Evolutionary conservation across 768 basidiomycete species (phyloP).

Genomic region (Xerocomus potaroensis): DNA sequence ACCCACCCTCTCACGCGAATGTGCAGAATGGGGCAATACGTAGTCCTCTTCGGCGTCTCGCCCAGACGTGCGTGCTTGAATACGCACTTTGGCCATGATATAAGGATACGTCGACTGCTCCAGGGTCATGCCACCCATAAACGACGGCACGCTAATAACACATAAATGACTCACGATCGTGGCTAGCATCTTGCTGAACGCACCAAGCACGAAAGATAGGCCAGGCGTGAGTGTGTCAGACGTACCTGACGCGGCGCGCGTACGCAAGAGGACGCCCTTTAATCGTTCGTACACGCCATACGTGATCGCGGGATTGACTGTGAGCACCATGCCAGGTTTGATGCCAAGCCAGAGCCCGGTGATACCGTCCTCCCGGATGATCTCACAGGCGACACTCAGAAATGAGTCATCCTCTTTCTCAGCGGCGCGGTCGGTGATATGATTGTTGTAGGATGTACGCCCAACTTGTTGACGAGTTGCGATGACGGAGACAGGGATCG

Average conservation of each 20-base stretch:
- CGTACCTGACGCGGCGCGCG: slow-evolving; percentile 41
- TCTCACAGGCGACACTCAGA: slow-evolving; percentile 74
- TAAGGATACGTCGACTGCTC: slow-evolving; percentile 88
- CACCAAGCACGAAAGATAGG: slow-evolving; percentile 81
- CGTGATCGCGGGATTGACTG: slow-evolving; percentile 96
- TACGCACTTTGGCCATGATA: slow-evolving; percentile 94
- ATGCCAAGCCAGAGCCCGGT: slow-evolving; percentile 90
- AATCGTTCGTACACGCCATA: slow-evolving; percentile 93
- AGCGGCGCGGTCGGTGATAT: neutral
- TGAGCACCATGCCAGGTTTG: slow-evolving; percentile 90
- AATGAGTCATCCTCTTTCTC: slow-evolving; percentile 61
- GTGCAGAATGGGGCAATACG: neutral
- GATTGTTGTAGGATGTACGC: slow-evolving; percentile 24
- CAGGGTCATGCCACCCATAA: neutral
- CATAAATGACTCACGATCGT: slow-evolving; percentile 73
- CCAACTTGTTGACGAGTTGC: slow-evolving; percentile 96
- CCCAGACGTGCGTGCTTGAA: slow-evolving; percentile 79
- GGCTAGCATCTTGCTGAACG: slow-evolving; percentile 90
- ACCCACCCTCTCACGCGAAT: slow-evolving; percentile 39
- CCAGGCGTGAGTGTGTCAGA: slow-evolving; percentile 68
- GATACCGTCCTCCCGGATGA: slow-evolving; percentile 84
- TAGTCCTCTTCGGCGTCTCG: slow-evolving; percentile 27
- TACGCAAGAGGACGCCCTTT: slow-evolving; percentile 66
- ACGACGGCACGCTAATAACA: neutral
- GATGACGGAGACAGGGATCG: slow-evolving; percentile 96